phyloP scores from a whole-genome alignment of 345 rosid genomes.

The Aethionema arabicum region DNA sequence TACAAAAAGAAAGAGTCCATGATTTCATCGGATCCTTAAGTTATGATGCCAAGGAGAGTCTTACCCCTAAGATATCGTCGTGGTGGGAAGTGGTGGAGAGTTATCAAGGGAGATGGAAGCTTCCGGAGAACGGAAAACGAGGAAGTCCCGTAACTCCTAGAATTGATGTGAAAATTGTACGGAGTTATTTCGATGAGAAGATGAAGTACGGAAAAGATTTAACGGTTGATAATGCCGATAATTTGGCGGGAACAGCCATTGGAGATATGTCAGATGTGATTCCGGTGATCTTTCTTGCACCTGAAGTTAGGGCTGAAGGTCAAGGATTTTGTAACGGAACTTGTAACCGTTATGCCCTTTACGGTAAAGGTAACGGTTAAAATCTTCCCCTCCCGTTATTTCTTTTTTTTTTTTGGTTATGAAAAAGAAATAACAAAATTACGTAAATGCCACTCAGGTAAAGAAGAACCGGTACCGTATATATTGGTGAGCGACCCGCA shows the following conservation, averaged over 20 bases:
- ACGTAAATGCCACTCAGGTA: slow-evolving; percentile 21
- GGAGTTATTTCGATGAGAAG: slow-evolving; percentile 36
- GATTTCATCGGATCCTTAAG: slow-evolving; percentile 46
- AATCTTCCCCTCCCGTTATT: neutral
- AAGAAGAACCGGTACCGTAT: slow-evolving; percentile 36
- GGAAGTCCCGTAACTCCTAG: slow-evolving; percentile 21
- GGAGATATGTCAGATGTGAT: slow-evolving; percentile 38
- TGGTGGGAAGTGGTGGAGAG: slow-evolving; percentile 56
- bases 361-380: slow-evolving; percentile 28
- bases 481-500: slow-evolving; percentile 63
- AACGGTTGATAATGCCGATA: slow-evolving; percentile 30
- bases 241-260: slow-evolving; percentile 33
- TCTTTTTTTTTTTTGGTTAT: neutral
- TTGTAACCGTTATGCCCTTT: slow-evolving; percentile 45
- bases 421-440: neutral
- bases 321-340: slow-evolving; percentile 48
- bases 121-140: slow-evolving; percentile 21
- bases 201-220: slow-evolving; percentile 49
- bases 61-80: slow-evolving; percentile 35
- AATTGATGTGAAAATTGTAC: slow-evolving; percentile 41
- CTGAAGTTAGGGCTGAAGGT: slow-evolving; percentile 43
- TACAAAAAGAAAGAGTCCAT: slow-evolving; percentile 33
- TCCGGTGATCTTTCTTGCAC: slow-evolving; percentile 48
- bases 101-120: slow-evolving; percentile 37
- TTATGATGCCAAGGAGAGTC: slow-evolving; percentile 19